Evolutionary conservation across 2,329 filamentous ascomycete species (phyloP), one percentile per base, ranked within the genome.

Genomic region (Apiospora sp.): DNA sequence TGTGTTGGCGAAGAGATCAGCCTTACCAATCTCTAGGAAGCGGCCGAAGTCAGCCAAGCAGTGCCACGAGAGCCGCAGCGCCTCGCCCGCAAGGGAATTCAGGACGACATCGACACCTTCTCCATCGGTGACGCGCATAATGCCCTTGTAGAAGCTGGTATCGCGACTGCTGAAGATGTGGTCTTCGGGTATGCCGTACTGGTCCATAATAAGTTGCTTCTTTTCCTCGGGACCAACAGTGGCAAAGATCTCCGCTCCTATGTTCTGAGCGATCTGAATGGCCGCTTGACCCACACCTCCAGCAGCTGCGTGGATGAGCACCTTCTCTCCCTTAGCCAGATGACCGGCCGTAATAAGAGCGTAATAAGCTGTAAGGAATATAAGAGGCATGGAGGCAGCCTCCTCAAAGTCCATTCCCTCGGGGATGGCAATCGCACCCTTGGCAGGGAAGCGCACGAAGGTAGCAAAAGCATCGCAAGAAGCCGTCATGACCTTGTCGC

Each of bases 221-320:
- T 89, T 86, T 0, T 77, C 76, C 0, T 75, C 49, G 2, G 73
- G 75, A 0, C 75, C 54, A 6, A 86, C 81, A 0, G 85, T 87
- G 0, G 79, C 80, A 70, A 84, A 86, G 2, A 88, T 76, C 6
- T 84, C 79, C 12, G 81, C 82, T 0, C 81, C 84, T 12, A 80
- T 73, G 1, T 77, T 70, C 58, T 75, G 78, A 24, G 83, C 83
- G 1, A 87, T 74, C 12, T 81, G 79, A 3, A 87, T 74, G 3
- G 84, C 85, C 4, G 82, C 83, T 48, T 85, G 80, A 0, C 86
- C 87, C 24, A 83, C 78, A 0, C 81, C 81, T 67, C 85, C 85
- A 4, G 84, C 81, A 4, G 82, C 86, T 12, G 82, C 80, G 61
- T 86, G 84, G 27, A 88, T 79, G 6, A 88, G 79, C 4, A 87